phyloP scores from a whole-genome alignment of 1,284 basidiomycete species.

The Ceratobasidium sp. region DNA sequence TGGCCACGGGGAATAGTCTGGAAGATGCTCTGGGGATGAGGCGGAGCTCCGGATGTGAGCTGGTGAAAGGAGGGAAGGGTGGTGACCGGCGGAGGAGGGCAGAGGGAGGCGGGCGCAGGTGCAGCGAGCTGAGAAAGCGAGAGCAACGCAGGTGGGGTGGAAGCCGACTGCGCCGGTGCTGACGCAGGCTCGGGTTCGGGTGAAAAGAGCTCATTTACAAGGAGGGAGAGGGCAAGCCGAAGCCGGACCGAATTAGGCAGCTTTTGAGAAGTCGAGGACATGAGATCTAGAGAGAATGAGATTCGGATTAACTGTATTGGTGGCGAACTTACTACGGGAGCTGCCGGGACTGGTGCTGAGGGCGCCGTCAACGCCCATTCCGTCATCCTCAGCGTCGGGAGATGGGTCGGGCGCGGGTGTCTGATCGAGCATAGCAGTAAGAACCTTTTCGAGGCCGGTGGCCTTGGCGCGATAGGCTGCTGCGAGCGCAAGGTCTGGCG shows the following conservation, averaged over 20 bases:
- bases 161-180: neutral
- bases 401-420: constrained; percentile 65
- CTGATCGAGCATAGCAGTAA: constrained; percentile 79
- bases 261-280: constrained; percentile 62
- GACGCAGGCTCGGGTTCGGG: constrained; percentile 49
- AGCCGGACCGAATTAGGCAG: constrained; percentile 83
- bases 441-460: constrained; percentile 80
- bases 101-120: neutral
- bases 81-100: constrained; percentile 9
- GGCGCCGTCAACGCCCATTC: constrained; percentile 34
- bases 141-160: constrained; percentile 40
- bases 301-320: constrained; percentile 46
- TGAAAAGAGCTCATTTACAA: constrained; percentile 79
- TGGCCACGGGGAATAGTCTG: constrained; percentile 47
- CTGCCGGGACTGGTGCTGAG: constrained; percentile 56
- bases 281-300: constrained; percentile 28
- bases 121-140: constrained; percentile 24
- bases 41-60: constrained; percentile 37
- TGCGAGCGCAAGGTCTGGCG: constrained; percentile 58
- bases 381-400: constrained; percentile 61
- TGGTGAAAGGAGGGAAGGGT: constrained; percentile 26
- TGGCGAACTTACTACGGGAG: constrained; percentile 57
- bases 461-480: constrained; percentile 71
- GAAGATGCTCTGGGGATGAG: constrained; percentile 44
- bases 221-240: constrained; percentile 72